Evolutionary conservation across 106 monocot species (phyloP), one percentile per base, ranked within the genome.

Genomic region (Dendrobium nobile): DNA sequence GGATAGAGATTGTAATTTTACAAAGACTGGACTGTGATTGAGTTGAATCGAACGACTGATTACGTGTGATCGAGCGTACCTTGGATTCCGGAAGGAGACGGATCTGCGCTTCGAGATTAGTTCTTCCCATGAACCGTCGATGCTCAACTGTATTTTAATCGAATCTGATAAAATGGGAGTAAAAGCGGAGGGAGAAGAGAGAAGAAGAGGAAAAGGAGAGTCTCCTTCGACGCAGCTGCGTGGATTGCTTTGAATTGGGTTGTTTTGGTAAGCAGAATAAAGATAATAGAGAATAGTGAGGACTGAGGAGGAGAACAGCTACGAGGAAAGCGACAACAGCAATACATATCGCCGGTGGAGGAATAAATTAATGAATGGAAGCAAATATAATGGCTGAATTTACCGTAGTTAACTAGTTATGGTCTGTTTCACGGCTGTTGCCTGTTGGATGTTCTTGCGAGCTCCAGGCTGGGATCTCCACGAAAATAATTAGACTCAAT

Each of bases 21-120:
- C 45, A 45, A 45, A 41, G 31, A 18, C 5, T 67, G 72, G 45
- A 45, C 9, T 45, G 45, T 16, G 44, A 77, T 67, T 18, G 13
- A 77, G 64, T 67, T 8, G 20, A 27, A 44, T 22, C 4, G 20
- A 47, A 28, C 1, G 3, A 80, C 40, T 73, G 15, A 4, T 37
- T 56, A 43, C 74, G 43, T 42, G 19, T 10, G 16, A 2, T 13
- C 19, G 19, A 42, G 18, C 41, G 17, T 80, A 88, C 88, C 85
- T 88, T 64, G 10, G 78, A 55, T 41, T 58, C 80, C 15, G 41
- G 26, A 80, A 77, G 82, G 55, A 77, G 56, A 61, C 41, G 61
- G 41, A 67, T 67, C 54, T 78, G 72, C 17, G 82, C 82, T 77
- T 80, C 87, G 40, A 75, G 24, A 73, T 87, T 87, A 27, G 27